phyloP scores from a whole-genome alignment of 306 rosid genomes.

The Lathyrus oleraceus region DNA sequence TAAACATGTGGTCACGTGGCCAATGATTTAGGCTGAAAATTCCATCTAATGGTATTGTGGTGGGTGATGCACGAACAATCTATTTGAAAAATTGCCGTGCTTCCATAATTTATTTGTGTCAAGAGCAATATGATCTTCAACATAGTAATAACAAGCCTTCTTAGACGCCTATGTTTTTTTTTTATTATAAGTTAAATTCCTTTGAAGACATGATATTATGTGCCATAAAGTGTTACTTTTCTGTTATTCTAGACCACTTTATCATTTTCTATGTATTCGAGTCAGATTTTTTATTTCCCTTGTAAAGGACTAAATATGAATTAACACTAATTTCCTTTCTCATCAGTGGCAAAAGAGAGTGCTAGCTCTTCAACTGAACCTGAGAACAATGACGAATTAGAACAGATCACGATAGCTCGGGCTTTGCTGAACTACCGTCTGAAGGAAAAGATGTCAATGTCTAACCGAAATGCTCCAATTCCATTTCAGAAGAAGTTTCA shows the following conservation, averaged over 20 bases:
- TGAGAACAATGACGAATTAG: constrained; percentile 85
- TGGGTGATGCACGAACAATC: neutral
- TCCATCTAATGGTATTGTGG: neutral
- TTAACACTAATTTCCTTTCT: constrained; percentile 38
- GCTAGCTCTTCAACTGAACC: constrained; percentile 67
- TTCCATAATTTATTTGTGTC: constrained; percentile 11
- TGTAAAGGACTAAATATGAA: constrained; percentile 19
- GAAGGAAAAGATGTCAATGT: constrained; percentile 76
- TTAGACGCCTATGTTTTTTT: neutral
- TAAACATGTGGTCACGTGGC: neutral
- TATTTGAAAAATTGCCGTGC: neutral
- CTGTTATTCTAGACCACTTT: neutral
- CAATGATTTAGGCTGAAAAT: neutral
- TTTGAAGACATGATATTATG: constrained; percentile 5
- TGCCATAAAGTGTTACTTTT: constrained; percentile 10
- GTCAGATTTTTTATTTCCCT: neutral
- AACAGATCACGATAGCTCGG: constrained; percentile 90
- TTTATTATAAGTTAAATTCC: neutral
- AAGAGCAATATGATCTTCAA: constrained; percentile 6
- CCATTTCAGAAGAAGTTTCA: constrained; percentile 75
- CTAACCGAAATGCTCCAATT: constrained; percentile 66
- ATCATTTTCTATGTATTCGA: neutral
- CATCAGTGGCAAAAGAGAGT: constrained; percentile 67
- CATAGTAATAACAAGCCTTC: constrained; percentile 5
- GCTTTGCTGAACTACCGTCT: constrained; percentile 71